A percentile compares a stretch with the other conserved stretches of the same genome.
Evolutionary conservation across 805 yeast genomes (phyloP).

Genomic region (Tetrapisispora arboricola): DNA sequence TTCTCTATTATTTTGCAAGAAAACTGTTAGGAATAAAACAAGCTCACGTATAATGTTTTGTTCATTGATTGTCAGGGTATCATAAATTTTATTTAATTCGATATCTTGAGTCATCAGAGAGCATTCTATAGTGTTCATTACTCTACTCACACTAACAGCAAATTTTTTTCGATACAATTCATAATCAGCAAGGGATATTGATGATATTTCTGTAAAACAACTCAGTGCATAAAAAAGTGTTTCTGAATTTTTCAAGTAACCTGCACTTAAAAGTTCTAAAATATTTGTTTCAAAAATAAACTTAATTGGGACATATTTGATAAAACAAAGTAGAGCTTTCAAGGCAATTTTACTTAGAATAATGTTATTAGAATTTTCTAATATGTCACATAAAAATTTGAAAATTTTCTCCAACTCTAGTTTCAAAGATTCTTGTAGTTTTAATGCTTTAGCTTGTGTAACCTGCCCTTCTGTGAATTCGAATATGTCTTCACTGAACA

Average conservation of each 20-base stretch:
- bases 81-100: constrained; percentile 60
- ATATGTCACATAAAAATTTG: constrained; percentile 78
- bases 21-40: constrained; percentile 84
- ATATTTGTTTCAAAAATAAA: constrained; percentile 80
- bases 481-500: constrained; percentile 87
- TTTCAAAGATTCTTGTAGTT: constrained; percentile 68
- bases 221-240: constrained; percentile 75
- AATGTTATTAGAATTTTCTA: constrained; percentile 70
- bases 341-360: constrained; percentile 72
- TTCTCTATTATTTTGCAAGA: constrained; percentile 57
- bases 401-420: constrained; percentile 86
- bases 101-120: constrained; percentile 57
- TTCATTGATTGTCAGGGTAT: constrained; percentile 61
- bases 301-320: constrained; percentile 86
- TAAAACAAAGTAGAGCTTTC: constrained; percentile 64
- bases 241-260: constrained; percentile 63
- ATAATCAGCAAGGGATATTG: constrained; percentile 43
- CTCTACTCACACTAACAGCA: constrained; percentile 51
- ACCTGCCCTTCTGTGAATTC: constrained; percentile 85
- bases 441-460: constrained; percentile 85
- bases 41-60: constrained; percentile 90
- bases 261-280: constrained; percentile 53
- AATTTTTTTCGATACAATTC: constrained; percentile 35
- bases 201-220: constrained; percentile 82
- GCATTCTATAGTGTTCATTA: constrained; percentile 54